Conservation (phyloP, 257 asterid species). For the Solanum appendiculatum region DNA sequence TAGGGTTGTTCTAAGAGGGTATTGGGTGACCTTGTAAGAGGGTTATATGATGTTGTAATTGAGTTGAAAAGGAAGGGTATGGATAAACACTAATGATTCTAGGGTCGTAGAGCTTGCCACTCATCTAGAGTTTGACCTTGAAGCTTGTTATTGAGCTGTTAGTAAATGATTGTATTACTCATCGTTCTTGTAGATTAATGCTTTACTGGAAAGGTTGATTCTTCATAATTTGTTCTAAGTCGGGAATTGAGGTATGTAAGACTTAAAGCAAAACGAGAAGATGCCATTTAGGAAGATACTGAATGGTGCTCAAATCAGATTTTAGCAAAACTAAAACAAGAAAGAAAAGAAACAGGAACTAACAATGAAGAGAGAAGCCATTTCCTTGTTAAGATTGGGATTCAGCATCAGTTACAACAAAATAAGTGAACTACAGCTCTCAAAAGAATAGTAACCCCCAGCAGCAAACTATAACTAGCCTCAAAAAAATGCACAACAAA, state of each 20-base stretch:
- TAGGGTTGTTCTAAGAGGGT: too few species aligned
- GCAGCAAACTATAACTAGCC: not conserved
- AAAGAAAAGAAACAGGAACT: not conserved
- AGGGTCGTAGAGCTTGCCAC: too few species aligned
- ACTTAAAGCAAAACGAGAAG: not conserved
- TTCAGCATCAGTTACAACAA: constrained; percentile 7
- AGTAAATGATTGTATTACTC: not conserved
- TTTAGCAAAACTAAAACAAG: not conserved
- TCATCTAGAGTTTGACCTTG: not conserved
- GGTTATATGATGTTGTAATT: too few species aligned
- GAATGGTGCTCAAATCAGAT: not conserved
- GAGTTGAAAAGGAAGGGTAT: too few species aligned
- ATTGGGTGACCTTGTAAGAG: too few species aligned
- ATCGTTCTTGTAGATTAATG: not conserved
- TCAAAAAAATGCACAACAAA: constrained; percentile 8
- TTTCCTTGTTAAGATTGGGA: not conserved
- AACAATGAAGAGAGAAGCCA: not conserved
- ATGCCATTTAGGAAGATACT: not conserved
- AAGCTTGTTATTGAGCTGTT: not conserved
- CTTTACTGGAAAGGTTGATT: not conserved
- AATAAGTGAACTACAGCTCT: not conserved
- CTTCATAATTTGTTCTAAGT: not conserved
- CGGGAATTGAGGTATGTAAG: not conserved
- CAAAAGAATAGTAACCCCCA: not conserved
- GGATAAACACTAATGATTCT: too few species aligned